Conservation (phyloP, 257 asterid species). For the Echites panduratus region DNA sequence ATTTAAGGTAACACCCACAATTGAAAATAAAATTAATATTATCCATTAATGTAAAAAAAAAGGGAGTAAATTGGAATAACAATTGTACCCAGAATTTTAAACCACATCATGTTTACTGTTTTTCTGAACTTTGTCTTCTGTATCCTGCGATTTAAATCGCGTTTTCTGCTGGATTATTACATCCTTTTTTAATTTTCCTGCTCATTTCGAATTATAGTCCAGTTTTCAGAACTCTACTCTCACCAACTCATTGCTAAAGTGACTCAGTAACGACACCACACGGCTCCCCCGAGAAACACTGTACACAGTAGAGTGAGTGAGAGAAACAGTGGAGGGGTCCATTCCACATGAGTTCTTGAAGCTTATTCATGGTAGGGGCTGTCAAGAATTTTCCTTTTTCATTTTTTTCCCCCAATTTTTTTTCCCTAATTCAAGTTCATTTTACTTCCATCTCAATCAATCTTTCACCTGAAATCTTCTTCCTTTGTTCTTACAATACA, state of each 20-base stretch:
- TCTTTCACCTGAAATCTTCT: conserved; percentile 27
- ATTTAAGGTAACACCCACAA: no score
- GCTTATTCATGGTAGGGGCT: conserved; percentile 36
- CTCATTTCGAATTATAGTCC: conserved; percentile 4
- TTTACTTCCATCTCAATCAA: conserved; percentile 56
- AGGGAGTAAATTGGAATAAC: no score
- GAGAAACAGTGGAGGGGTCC: conserved; percentile 38
- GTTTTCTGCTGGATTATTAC: no score
- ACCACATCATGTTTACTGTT: no score
- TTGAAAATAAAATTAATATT: no score
- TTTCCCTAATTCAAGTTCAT: conserved; percentile 8
- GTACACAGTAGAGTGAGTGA: conserved; percentile 18
- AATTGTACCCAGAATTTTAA: no score
- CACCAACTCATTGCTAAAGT: conserved; percentile 12
- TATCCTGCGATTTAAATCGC: no score
- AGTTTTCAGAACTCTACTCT: not conserved
- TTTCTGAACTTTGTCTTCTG: no score
- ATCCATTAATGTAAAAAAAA: no score
- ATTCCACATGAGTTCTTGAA: conserved; percentile 30
- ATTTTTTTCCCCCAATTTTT: conserved; percentile 5
- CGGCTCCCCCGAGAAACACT: not conserved
- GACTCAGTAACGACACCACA: conserved; percentile 13
- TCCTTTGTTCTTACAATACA: conserved; percentile 16
- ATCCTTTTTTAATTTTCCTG: no score
- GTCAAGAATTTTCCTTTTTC: not conserved